These are phyloP conservation scores for Aspergillus campestris DNA, from an alignment of 495 filamentous ascomycete species.

Conservation along the genomic window DNA sequence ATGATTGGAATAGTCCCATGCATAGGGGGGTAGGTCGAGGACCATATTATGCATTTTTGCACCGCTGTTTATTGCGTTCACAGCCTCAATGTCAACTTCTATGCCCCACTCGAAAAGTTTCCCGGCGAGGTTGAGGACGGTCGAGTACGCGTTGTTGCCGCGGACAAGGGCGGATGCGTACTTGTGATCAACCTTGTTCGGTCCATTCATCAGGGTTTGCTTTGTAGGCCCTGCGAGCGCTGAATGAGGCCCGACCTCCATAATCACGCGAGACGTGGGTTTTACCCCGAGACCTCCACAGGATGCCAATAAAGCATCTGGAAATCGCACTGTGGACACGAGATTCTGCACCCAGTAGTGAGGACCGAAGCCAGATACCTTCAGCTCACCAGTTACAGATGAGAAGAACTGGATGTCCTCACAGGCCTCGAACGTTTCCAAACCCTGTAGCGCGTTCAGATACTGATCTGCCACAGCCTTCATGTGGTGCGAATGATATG, in stretches of 20 bases:
- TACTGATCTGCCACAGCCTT: background rate
- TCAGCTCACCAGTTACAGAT: conserved; percentile 25
- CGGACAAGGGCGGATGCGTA: conserved; percentile 4
- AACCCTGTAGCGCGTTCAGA: too few species aligned
- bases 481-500: conserved; percentile 30
- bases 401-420: conserved; percentile 17
- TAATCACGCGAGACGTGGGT: conserved; percentile 11
- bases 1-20: conserved; percentile 23
- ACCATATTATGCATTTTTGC: conserved; percentile 3
- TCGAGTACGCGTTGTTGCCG: conserved; percentile 3
- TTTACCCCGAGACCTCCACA: too few species aligned
- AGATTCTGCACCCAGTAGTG: conserved; percentile 50
- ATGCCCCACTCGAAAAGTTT: conserved; percentile 11
- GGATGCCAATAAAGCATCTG: background rate
- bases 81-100: background rate
- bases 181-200: background rate
- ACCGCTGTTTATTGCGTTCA: background rate
- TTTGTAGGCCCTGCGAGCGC: conserved; percentile 26
- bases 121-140: conserved; percentile 7
- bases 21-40: conserved; percentile 23
- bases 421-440: background rate
- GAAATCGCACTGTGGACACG: conserved; percentile 39
- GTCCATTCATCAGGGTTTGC: conserved; percentile 9
- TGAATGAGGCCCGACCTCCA: conserved; percentile 43
- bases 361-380: conserved; percentile 19